Evolutionary conservation across 2,329 filamentous ascomycete species (phyloP).

Genomic region (Ambrosiella beaveri): DNA sequence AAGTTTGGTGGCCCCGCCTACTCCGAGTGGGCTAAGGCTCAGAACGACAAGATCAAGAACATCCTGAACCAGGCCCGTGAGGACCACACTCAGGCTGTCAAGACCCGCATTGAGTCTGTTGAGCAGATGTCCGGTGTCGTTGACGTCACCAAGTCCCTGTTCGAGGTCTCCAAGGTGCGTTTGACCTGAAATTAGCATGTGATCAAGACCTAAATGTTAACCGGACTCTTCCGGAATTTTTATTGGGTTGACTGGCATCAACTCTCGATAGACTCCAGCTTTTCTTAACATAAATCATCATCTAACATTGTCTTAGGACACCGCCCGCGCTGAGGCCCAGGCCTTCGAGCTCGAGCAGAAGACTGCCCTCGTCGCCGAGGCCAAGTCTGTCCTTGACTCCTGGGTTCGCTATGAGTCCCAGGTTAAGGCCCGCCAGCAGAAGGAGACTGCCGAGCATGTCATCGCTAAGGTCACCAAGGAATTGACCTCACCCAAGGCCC

Average conservation of each 20-base stretch:
- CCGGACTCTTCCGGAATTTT: background rate
- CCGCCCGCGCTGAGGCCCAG: conserved; percentile 85
- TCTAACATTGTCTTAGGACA: conserved; percentile 47
- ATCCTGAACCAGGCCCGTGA: conserved; percentile 87
- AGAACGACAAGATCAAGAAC: conserved; percentile 82
- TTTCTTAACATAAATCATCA: background rate
- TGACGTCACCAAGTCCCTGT: conserved; percentile 90
- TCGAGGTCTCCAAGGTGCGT: conserved; percentile 90
- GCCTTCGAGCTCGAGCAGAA: conserved; percentile 95
- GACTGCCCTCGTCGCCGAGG: conserved; percentile 80
- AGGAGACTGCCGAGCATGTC: conserved; percentile 78
- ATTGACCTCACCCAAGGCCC: conserved; percentile 89
- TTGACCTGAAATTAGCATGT: background rate
- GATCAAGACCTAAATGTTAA: background rate
- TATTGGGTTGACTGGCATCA: too few relatives aligned
- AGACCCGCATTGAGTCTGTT: conserved; percentile 84
- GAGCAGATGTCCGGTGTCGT: conserved; percentile 89
- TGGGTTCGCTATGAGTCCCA: conserved; percentile 98
- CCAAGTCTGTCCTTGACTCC: conserved; percentile 87
- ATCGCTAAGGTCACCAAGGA: conserved; percentile 98
- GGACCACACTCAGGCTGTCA: conserved; percentile 91
- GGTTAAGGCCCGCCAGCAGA: conserved; percentile 97
- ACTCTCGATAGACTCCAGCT: too few relatives aligned
- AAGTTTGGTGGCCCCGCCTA: conserved; percentile 89
- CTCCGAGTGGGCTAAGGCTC: conserved; percentile 75